Conservation (phyloP, 768 basidiomycete genomes). For the Suillus ampliporus region DNA sequence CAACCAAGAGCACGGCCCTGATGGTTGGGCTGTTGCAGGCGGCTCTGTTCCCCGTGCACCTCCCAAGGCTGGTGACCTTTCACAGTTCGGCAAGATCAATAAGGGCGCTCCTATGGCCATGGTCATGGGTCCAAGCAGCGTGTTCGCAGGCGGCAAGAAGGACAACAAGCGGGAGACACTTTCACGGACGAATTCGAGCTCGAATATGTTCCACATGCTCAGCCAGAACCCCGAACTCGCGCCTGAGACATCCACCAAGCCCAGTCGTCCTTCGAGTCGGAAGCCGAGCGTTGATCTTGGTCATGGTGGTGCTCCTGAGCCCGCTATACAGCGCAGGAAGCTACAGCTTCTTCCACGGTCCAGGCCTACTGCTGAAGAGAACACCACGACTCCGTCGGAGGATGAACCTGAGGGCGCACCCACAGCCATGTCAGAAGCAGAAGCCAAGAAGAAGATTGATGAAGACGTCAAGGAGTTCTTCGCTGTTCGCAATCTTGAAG, state of each 20-base stretch:
- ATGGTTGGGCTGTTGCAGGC: slow-evolving; percentile 86
- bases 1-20: slow-evolving; percentile 66
- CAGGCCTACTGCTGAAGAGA: slow-evolving; percentile 59
- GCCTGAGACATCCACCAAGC: slow-evolving; percentile 57
- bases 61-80: slow-evolving; percentile 84
- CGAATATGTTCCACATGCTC: slow-evolving; percentile 91
- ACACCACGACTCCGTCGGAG: slow-evolving; percentile 51
- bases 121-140: slow-evolving; percentile 85
- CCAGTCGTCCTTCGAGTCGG: slow-evolving; percentile 55
- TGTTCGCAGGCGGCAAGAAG: slow-evolving; percentile 76
- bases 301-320: slow-evolving; percentile 51
- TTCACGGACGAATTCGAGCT: slow-evolving; percentile 77
- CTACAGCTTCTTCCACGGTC: slow-evolving; percentile 79
- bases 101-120: slow-evolving; percentile 58
- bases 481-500: slow-evolving; percentile 80
- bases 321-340: slow-evolving; percentile 62
- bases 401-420: slow-evolving; percentile 41
- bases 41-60: slow-evolving; percentile 57
- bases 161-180: slow-evolving; percentile 73
- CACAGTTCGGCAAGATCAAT: slow-evolving; percentile 88
- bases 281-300: slow-evolving; percentile 59
- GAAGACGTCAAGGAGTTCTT: slow-evolving; percentile 91
- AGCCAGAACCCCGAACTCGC: slow-evolving; percentile 63
- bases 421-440: slow-evolving; percentile 63
- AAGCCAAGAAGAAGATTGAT: slow-evolving; percentile 75